Conservation (phyloP, 2,329 filamentous ascomycete genomes). For the Trichophyton mentagrophytes region DNA sequence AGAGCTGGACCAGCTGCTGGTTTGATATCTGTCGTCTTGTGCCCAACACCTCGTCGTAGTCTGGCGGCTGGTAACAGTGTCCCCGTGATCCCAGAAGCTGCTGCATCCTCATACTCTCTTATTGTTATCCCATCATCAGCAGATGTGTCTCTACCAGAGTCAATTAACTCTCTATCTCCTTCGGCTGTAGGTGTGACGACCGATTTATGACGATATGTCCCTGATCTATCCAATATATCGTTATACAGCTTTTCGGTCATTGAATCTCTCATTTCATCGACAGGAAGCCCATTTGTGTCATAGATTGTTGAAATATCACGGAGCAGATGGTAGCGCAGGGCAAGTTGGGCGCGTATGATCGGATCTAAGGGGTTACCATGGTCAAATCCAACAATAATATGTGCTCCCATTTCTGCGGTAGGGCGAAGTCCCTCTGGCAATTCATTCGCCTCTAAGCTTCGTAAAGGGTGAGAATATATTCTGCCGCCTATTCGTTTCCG, state of each 20-base stretch:
- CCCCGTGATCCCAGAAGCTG: conserved; percentile 43
- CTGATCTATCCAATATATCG: conserved; percentile 82
- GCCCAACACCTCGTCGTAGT: conserved; percentile 33
- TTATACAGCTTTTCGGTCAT: conserved; percentile 89
- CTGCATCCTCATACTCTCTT: conserved; percentile 57
- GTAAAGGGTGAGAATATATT: conserved; percentile 70
- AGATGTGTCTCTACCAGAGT: conserved; percentile 66
- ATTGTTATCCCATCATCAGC: conserved; percentile 60
- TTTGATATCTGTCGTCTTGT: conserved; percentile 41
- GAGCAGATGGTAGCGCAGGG: conserved; percentile 71
- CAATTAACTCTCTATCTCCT: conserved; percentile 69
- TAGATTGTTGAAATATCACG: conserved; percentile 75
- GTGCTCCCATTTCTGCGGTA: conserved; percentile 93
- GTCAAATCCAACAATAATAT: conserved; percentile 96
- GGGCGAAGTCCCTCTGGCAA: conserved; percentile 46
- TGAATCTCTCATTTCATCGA: conserved; percentile 65
- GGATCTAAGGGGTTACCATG: conserved; percentile 87
- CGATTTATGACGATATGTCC: conserved; percentile 73
- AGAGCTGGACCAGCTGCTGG: conserved; percentile 32
- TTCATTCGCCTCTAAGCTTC: conserved; percentile 44
- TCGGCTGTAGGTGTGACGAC: conserved; percentile 58
- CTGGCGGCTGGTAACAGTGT: conserved; percentile 32
- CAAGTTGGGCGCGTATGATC: conserved; percentile 79
- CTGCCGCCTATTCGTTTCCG: conserved; percentile 77
- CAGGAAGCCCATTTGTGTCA: conserved; percentile 51